Conservation (phyloP, 2,329 filamentous ascomycete genomes). For the Diaporthe sp. region DNA sequence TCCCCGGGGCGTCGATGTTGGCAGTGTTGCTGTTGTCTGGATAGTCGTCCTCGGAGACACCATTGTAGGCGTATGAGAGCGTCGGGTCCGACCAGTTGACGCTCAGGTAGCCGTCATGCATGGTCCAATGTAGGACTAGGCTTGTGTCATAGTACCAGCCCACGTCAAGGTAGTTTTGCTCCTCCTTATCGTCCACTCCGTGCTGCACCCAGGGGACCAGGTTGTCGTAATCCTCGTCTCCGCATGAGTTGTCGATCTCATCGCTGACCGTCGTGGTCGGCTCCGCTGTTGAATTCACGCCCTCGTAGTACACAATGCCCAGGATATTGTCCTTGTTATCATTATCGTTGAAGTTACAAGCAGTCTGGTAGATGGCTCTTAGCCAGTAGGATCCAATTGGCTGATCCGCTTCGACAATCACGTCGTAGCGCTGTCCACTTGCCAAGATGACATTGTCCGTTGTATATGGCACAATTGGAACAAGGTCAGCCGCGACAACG, state of each 20-base stretch:
- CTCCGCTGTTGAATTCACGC: constrained; percentile 9
- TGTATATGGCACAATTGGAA: constrained; percentile 65
- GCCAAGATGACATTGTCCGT: constrained; percentile 56
- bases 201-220: constrained; percentile 39
- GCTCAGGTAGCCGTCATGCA: constrained; percentile 21
- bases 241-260: constrained; percentile 35
- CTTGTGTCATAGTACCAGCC: constrained; percentile 23
- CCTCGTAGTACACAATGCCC: constrained; percentile 41
- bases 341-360: constrained; percentile 34
- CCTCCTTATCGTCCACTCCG: constrained; percentile 5
- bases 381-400: constrained; percentile 37
- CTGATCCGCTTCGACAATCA: constrained; percentile 31
- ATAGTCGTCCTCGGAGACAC: not conserved
- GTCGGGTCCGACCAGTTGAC: constrained; percentile 17
- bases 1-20: not conserved
- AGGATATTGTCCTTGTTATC: constrained; percentile 33
- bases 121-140: constrained; percentile 34
- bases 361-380: constrained; percentile 35
- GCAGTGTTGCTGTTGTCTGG: constrained; percentile 7
- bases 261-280: constrained; percentile 29
- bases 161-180: constrained; percentile 2
- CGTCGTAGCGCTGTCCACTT: constrained; percentile 49
- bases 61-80: constrained; percentile 4
- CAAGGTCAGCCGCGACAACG: constrained; percentile 67
- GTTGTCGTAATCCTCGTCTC: constrained; percentile 39